Base-by-base conservation (phyloP, 1,139 yeast genomes). In the Candida sanyaensis region DNA sequence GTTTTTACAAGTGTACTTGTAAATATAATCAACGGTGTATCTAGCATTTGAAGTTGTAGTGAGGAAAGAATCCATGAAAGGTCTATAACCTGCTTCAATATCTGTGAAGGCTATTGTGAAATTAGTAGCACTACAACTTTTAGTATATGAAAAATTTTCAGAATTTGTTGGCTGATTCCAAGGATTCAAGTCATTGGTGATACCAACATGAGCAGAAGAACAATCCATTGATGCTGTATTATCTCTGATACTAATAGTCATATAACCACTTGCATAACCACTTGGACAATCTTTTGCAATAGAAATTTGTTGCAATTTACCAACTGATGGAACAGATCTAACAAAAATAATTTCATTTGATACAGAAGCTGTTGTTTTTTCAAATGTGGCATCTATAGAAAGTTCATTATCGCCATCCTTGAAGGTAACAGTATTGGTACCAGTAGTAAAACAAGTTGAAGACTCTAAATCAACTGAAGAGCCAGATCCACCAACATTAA, bases 141-240 rank as follows among this genome's bases (percentile, higher is more conserved):
- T 51, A 1, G 58, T 40, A 31, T 27, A 28, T 43, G 12, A 1
- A 45, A 46, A 6, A 49, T 38, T 33, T 44, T 41, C 11, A 63
- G 63, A 9, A 24, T 42, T 34, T 9, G 28, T 39, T 4, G 66
- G 63, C n/a, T 11, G 42, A 32, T 46, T 52, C 62, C 62, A 65
- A 5, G 44, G 58, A 47, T 66, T 66, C 17, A 61, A 11, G 2
- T 48, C 39, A 46, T 56, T 57, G 12, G 66, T 49, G 2, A 62
- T 50, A 12, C 58, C 60, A 6, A 55, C 58, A 29, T 58, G 56
- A 8, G 55, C 47, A 1, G 56, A 37, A 8, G 50, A 29, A 51
- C 71, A 66, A 47, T 65, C 45, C 24, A 44, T 24, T 12, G 87
- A 93, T 32, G 88, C 95, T 54, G 56, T 8, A 47, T 48, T 29